These are phyloP conservation scores for Nemania sp. DNA, from an alignment of 2,329 filamentous ascomycete species.

Conservation along the genomic window DNA sequence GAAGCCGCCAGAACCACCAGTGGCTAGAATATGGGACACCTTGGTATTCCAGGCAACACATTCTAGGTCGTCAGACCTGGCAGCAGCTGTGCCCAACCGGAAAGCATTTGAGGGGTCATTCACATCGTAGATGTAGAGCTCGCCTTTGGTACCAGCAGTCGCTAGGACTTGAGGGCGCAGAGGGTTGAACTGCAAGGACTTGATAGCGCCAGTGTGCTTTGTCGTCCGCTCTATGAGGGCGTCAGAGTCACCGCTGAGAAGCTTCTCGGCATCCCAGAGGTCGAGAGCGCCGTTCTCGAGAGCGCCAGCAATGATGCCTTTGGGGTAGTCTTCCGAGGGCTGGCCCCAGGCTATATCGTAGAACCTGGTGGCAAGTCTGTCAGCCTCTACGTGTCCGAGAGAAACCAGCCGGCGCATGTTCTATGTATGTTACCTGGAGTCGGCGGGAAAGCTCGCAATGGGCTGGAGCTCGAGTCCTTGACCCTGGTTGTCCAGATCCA, in stretches of 20 bases:
- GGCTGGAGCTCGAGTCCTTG: conserved; percentile 84
- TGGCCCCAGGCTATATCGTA: conserved; percentile 96
- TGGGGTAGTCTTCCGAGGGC: conserved; percentile 74
- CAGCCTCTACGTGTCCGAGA: no score
- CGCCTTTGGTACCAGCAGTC: conserved; percentile 90
- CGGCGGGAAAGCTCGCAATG: conserved; percentile 78
- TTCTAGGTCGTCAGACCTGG: conserved; percentile 91
- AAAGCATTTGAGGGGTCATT: conserved; percentile 88
- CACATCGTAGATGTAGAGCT: conserved; percentile 93
- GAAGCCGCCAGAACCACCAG: conserved; percentile 88
- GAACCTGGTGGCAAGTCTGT: conserved; percentile 63
- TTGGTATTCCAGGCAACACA: conserved; percentile 99
- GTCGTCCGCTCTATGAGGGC: conserved; percentile 83
- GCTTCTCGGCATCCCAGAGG: conserved; percentile 84
- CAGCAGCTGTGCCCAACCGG: conserved; percentile 82
- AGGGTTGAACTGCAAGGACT: conserved; percentile 95
- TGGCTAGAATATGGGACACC: conserved; percentile 93
- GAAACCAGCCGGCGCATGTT: no score
- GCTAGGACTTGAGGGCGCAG: conserved; percentile 88
- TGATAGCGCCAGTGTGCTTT: conserved; percentile 91
- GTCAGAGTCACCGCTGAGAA: conserved; percentile 62
- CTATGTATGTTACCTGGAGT: conserved; percentile 73
- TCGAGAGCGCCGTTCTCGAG: conserved; percentile 93
- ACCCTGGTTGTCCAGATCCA: conserved; percentile 76
- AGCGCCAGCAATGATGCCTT: conserved; percentile 91